phyloP scores from a whole-genome alignment of 768 basidiomycete species.

The Scleroderma citrinum region DNA sequence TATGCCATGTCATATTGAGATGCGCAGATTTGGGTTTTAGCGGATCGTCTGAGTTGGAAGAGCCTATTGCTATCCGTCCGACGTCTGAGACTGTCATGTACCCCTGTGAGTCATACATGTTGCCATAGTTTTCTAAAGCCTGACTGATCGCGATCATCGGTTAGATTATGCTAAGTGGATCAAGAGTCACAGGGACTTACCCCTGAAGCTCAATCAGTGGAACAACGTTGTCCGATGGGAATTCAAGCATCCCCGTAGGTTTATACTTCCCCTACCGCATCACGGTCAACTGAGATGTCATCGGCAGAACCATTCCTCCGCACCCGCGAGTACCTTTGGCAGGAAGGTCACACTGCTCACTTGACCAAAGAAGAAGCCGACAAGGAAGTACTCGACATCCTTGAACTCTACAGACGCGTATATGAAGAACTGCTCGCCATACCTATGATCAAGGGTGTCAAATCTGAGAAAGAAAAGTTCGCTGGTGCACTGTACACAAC shows the following conservation, averaged over 20 bases:
- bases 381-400: conserved; percentile 85
- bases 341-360: conserved; percentile 97
- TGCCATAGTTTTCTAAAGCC: background rate
- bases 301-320: conserved; percentile 90
- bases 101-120: conserved; percentile 59
- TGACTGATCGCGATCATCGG: background rate
- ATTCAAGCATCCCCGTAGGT: conserved; percentile 93
- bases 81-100: conserved; percentile 99
- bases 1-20: background rate
- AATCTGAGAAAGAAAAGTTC: conserved; percentile 99
- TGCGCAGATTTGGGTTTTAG: conserved; percentile 32
- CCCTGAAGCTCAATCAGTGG: conserved; percentile 97
- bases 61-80: conserved; percentile 95
- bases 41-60: conserved; percentile 89
- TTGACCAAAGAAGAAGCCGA: conserved; percentile 88
- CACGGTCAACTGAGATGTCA: background rate
- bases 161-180: conserved; percentile 99
- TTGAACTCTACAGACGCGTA: conserved; percentile 91
- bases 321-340: conserved; percentile 99
- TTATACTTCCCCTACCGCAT: background rate
- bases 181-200: conserved; percentile 93
- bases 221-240: conserved; percentile 99
- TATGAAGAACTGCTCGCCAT: conserved; percentile 97
- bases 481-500: conserved; percentile 98
- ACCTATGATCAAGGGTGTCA: conserved; percentile 93